Percentiles rank a stretch among this genome's conserved stretches.
Evolutionary conservation across 2,329 filamentous ascomycete species (phyloP).

Genomic region (Colletotrichum magnum): DNA sequence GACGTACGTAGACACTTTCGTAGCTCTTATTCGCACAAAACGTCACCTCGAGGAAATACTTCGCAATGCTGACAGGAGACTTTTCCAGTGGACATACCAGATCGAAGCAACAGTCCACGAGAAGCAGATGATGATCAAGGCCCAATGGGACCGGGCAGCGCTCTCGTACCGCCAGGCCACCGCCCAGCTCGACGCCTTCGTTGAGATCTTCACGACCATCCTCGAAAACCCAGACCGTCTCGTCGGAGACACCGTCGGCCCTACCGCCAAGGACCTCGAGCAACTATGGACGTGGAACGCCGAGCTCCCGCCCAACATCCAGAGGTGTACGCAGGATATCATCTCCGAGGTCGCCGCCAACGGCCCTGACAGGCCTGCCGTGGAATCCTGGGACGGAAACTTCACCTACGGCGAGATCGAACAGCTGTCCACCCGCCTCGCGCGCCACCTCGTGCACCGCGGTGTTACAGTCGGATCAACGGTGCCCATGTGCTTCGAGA

Average conservation of each 20-base stretch:
- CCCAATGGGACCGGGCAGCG: slow-evolving; percentile 42
- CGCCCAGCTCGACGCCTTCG: slow-evolving; percentile 42
- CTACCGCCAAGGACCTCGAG: slow-evolving; percentile 54
- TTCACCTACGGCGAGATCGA: slow-evolving; percentile 63
- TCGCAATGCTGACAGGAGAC: slow-evolving; percentile 16
- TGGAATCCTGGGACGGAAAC: slow-evolving; percentile 65
- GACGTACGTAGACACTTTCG: slow-evolving; percentile 30
- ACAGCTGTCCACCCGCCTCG: slow-evolving; percentile 56
- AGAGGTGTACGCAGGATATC: slow-evolving; percentile 62
- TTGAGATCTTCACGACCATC: slow-evolving; percentile 42
- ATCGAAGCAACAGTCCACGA: slow-evolving; percentile 39
- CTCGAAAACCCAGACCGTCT: slow-evolving; percentile 36
- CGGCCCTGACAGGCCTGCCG: slow-evolving; percentile 57
- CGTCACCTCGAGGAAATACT: neutral
- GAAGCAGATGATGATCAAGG: slow-evolving; percentile 37
- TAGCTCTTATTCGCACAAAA: neutral
- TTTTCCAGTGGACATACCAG: slow-evolving; percentile 44
- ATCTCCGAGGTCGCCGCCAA: slow-evolving; percentile 55
- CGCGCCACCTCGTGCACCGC: slow-evolving; percentile 53
- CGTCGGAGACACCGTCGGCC: slow-evolving; percentile 38
- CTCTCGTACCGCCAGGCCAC: slow-evolving; percentile 39
- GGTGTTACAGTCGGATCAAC: slow-evolving; percentile 56
- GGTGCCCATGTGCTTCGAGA: slow-evolving; percentile 67
- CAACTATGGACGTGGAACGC: slow-evolving; percentile 64
- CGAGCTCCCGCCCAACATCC: slow-evolving; percentile 55